phyloP scores from a whole-genome alignment of 257 asterid genomes.

The Forsythia suspensa region DNA sequence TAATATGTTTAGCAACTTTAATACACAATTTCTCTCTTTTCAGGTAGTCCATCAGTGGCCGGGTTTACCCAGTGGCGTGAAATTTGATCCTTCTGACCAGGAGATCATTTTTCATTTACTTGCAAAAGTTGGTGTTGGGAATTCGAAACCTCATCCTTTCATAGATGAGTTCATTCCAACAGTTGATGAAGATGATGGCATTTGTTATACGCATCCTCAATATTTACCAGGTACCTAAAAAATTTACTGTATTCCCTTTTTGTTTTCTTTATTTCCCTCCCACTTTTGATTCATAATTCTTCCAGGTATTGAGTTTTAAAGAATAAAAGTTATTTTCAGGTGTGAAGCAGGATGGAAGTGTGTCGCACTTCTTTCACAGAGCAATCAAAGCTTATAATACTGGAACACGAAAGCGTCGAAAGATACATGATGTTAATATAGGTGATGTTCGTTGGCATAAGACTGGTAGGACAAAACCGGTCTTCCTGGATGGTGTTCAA shows the following conservation, averaged over 20 bases:
- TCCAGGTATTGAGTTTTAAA: background rate
- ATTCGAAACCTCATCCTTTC: constrained; percentile 68
- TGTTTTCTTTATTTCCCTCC: background rate
- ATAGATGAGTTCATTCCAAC: constrained; percentile 85
- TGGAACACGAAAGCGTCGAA: constrained; percentile 90
- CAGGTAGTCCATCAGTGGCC: constrained; percentile 92
- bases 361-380: constrained; percentile 86
- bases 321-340: constrained; percentile 41
- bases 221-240: constrained; percentile 70
- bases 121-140: constrained; percentile 59
- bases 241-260: background rate
- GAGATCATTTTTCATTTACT: constrained; percentile 86
- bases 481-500: constrained; percentile 72
- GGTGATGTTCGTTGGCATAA: constrained; percentile 98
- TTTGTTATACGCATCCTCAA: constrained; percentile 93
- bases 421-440: constrained; percentile 64
- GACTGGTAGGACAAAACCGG: constrained; percentile 94
- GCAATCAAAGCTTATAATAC: constrained; percentile 94
- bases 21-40: constrained; percentile 7
- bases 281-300: background rate
- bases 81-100: constrained; percentile 92
- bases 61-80: constrained; percentile 93
- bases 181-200: constrained; percentile 84
- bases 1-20: background rate
- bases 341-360: constrained; percentile 90